Base-by-base conservation (phyloP, 225 moss, liverwort and hornwort genomes). In the Bryoerythrophyllum caledonicum region DNA sequence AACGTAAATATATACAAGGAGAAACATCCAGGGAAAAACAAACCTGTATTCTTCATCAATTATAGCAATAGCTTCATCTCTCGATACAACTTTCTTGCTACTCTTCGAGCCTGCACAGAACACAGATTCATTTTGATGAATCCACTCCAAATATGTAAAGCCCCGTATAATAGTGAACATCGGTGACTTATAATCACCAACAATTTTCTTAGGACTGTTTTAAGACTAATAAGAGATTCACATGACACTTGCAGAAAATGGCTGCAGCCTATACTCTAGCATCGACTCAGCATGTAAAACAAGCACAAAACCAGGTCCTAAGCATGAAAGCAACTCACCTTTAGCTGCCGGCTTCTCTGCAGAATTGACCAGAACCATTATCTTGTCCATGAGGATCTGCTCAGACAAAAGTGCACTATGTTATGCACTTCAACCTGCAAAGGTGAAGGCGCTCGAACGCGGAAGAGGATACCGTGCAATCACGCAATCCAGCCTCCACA, bases 371-470 rank as follows among this genome's bases (percentile, higher is more conserved):
- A 95, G 80, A 77, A 82, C 92, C 89, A 92, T 86, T 65, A 95
- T 95, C 81, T 92, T 95, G 72, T 95, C 94, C 91, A 92, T 82
- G 23, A 95, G 88, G 65, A 91, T 83, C 94, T 95, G 86, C 74
- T 71, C 76, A 32, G 44, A 82, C 60, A 62, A 67, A 68, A 63
- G 21, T 62, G 34, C 68, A 63, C 68, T 6, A 25, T 40, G 60
- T 65, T 63, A 80, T 19, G 55, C 40, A 38, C 72, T 57, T 51
- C 26, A 43, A 54, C 17, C 60, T 60, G 57, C 48, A 56, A 54
- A 57, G 58, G 34, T 40, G 65, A 30, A 65, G 48, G 28, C 65
- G n/a, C 71, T 24, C 2, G 23, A 43, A 55, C 25, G 26, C 72
- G 26, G 59, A 35, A 11, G 57, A 34, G 19, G n/a, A 49, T 3